Conservation (phyloP, 306 rosid species). For the Dalbergia cultrata region DNA sequence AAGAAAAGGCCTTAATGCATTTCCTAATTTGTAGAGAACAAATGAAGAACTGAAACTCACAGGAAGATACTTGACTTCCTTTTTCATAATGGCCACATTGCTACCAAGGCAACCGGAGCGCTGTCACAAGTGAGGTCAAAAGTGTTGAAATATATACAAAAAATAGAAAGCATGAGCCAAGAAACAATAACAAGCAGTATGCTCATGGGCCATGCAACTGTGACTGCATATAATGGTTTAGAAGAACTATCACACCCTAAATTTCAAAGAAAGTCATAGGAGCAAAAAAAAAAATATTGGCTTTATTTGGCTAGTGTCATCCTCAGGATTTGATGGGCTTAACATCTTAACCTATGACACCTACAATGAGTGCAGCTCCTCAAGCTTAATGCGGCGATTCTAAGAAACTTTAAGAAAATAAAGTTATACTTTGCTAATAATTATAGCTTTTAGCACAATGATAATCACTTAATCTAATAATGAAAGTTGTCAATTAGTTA, state of each 20-base stretch:
- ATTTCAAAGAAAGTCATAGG: neutral
- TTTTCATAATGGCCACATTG: conserved; percentile 85
- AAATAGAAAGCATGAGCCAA: neutral
- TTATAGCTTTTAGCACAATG: too few relatives aligned
- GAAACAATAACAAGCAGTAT: neutral
- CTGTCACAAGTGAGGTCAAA: conserved; percentile 54
- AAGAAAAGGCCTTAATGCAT: neutral
- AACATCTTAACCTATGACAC: too few relatives aligned
- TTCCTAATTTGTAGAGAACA: neutral
- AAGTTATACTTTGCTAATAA: too few relatives aligned
- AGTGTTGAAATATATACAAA: conserved; percentile 23
- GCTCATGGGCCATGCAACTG: conserved; percentile 1
- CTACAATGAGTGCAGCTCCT: too few relatives aligned
- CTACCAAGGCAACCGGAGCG: conserved; percentile 90
- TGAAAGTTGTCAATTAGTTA: too few relatives aligned
- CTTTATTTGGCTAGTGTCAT: too few relatives aligned
- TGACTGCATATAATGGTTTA: neutral
- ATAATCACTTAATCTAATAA: too few relatives aligned
- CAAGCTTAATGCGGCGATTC: too few relatives aligned
- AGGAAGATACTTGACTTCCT: conserved; percentile 73
- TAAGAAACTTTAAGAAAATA: too few relatives aligned
- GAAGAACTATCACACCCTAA: neutral
- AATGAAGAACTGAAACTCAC: conserved; percentile 58
- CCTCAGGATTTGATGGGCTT: too few relatives aligned
- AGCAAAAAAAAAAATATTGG: too few relatives aligned